Conservation (phyloP, 1,284 basidiomycete genomes). For the Paramarasmius palmivorus region DNA sequence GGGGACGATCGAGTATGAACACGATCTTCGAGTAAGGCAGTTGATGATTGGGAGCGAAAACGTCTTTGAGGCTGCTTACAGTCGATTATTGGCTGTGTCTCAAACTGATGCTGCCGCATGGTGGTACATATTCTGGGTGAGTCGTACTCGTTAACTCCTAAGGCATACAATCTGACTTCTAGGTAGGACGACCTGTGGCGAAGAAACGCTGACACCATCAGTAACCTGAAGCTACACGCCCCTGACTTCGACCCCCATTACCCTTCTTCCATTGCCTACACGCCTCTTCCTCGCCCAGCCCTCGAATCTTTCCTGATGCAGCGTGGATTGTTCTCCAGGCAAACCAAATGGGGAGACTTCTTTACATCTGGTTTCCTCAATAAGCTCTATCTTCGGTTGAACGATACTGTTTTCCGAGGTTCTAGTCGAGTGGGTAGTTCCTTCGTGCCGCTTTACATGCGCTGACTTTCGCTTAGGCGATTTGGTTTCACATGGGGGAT, state of each 20-base stretch:
- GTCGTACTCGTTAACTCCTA: constrained; percentile 21
- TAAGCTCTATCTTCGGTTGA: constrained; percentile 73
- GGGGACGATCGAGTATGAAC: constrained; percentile 49
- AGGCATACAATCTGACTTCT: constrained; percentile 12
- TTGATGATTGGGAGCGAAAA: constrained; percentile 51
- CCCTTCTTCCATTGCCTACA: constrained; percentile 74
- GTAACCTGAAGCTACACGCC: constrained; percentile 45
- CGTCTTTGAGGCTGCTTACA: constrained; percentile 56
- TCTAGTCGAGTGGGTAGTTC: constrained; percentile 44
- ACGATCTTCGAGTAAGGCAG: constrained; percentile 54
- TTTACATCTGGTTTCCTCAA: constrained; percentile 76
- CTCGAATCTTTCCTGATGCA: constrained; percentile 69
- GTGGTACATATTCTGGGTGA: constrained; percentile 85
- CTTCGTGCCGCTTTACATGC: constrained; percentile 2
- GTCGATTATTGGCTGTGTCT: constrained; percentile 57
- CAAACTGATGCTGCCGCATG: constrained; percentile 58
- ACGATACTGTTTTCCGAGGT: constrained; percentile 68
- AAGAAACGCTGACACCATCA: constrained; percentile 60
- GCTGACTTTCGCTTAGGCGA: constrained; percentile 38
- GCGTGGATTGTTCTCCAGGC: constrained; percentile 56
- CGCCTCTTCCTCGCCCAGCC: constrained; percentile 64
- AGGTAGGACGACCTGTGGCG: constrained; percentile 74
- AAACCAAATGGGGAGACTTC: constrained; percentile 47
- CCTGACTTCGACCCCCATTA: constrained; percentile 76
- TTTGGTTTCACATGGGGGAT: constrained; percentile 62